Percentiles rank a stretch among this genome's conserved stretches.
phyloP scores from a whole-genome alignment of 2,329 filamentous ascomycete genomes.

The Pleoardoris graminearum region DNA sequence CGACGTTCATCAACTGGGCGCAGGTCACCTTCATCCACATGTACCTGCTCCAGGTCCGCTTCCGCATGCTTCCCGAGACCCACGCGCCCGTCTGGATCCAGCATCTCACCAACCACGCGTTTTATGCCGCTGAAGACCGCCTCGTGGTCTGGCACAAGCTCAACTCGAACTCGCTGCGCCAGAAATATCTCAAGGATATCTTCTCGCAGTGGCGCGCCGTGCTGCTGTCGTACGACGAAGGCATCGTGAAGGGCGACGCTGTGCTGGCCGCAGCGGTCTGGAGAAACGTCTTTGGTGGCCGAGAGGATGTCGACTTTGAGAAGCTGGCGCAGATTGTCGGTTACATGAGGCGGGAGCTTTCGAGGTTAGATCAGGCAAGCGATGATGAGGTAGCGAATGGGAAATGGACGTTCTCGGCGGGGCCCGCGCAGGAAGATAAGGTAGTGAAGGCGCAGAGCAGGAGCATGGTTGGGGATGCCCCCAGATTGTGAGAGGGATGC shows the following conservation, averaged over 20 bases:
- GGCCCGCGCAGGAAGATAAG: slow-evolving; percentile 46
- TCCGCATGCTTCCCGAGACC: slow-evolving; percentile 75
- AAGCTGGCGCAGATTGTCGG: slow-evolving; percentile 64
- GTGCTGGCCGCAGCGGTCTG: slow-evolving; percentile 82
- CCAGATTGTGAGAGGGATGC: slow-evolving; percentile 12
- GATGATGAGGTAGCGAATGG: slow-evolving; percentile 57
- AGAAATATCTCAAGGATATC: slow-evolving; percentile 76
- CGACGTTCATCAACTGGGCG: slow-evolving; percentile 94
- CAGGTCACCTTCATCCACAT: slow-evolving; percentile 96
- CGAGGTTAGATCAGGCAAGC: slow-evolving; percentile 56
- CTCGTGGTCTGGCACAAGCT: slow-evolving; percentile 81
- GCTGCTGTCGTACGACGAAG: slow-evolving; percentile 82
- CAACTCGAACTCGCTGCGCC: slow-evolving; percentile 57
- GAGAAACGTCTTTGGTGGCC: slow-evolving; percentile 88
- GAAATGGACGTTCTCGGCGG: slow-evolving; percentile 54
- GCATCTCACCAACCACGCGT: slow-evolving; percentile 93
- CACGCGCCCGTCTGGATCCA: slow-evolving; percentile 78
- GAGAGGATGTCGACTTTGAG: slow-evolving; percentile 63
- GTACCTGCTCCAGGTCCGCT: slow-evolving; percentile 82
- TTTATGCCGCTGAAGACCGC: slow-evolving; percentile 81
- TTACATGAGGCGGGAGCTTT: slow-evolving; percentile 64
- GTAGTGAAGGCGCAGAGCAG: slow-evolving; percentile 30
- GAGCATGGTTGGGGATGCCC: slow-evolving; percentile 21
- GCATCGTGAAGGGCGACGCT: slow-evolving; percentile 74
- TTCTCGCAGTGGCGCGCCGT: slow-evolving; percentile 92